Evolutionary conservation across 139 green algal species (phyloP), one percentile per base, ranked within the genome.

Genomic region (Pseudopediastrum boryanum): DNA sequence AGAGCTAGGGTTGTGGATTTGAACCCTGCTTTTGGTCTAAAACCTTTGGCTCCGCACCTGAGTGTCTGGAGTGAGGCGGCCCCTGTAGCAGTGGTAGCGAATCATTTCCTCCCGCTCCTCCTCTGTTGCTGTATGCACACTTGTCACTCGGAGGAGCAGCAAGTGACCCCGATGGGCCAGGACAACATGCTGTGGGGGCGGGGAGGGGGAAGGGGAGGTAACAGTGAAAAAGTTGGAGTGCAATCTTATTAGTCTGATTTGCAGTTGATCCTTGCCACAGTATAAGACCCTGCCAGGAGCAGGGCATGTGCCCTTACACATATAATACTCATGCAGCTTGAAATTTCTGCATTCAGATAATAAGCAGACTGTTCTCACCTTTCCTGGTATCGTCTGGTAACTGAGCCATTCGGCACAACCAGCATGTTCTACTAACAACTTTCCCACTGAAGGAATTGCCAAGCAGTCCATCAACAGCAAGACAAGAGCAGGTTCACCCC

Each of bases 61-160:
- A 0, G 87, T 91, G 56, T 90, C 81, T 29, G 80, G 81, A 1
- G 76, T 82, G 25, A 92, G 52, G 31, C 84, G 23, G 62, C 85
- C 89, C 41, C 76, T 76, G 83, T 83, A 94, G 75, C 90, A 94
- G 75, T 94, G 90, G 81, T 92, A 94, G 0, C 56, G 75, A 4
- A 91, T 29, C 9, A 52, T 65, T 38, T 88, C 83, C 51, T 86
- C 68, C 10, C 48, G 66, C 39, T 84, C 88, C 59, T 84, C 67
- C 10, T 61, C 74, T 27, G 80, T 80, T 2, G 92, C 58, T 0
- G 48, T 90, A 84, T 93, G 78, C 23, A 56, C 43, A 0, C 29
- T 61, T 0, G 66, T 83, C 1, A 94, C 59, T 0, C 88, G 86
- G 35, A 90, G 50, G 44, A 87, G 50, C 48, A 92, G 68, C 29